Evolutionary conservation across 2,329 filamentous ascomycete genomes (phyloP), one percentile per base, ranked within the genome.

Genomic region (Ophiostoma novo-ulmi): DNA sequence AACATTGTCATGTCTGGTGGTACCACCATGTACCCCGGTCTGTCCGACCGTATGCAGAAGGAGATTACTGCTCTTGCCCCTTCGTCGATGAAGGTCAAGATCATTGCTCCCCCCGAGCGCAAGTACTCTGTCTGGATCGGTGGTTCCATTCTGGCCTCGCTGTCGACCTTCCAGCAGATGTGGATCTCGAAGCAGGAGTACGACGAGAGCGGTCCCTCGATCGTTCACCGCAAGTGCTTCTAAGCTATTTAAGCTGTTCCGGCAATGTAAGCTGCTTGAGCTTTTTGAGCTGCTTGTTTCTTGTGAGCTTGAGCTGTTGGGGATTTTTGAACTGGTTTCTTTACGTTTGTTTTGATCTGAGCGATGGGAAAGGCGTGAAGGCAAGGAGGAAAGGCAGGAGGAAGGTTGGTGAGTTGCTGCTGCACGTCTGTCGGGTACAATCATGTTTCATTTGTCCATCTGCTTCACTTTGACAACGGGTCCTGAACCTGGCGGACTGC

Each of bases 141-240:
- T 95, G 95, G 95, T 89, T 99, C 95, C 84, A 99, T 99, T 86
- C 87, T 99, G 81, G 95, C 95, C 79, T 99, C 95, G 76, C 92
- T 99, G 80, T 99, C 95, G 78, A 99, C 95, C 85, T 99, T 99
- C 94, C 95, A 99, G 89, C 95, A 99, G 88, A 99, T 99, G 95
- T 99, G 95, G 95, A 98, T 99, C 90, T 99, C 95, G 80, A 99
- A 99, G 93, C 95, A 99, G 88, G 94, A 98, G 89, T 98, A 98
- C 90, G 95, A 99, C 88, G 95, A 98, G 93, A 95, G 91, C 84
- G 94, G 94, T 86, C 95, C 94, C 79, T 97, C 94, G 81, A 98
- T 98, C 81, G 94, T 98, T 80, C 94, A 98, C 91, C 92, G 94
- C 91, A 98, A 97, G 93, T 97, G 94, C 92, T 97, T 97, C 91